These are phyloP conservation scores for Sporisorium scitamineum DNA, from an alignment of 1,284 basidiomycete genomes.

Conservation along the genomic window DNA sequence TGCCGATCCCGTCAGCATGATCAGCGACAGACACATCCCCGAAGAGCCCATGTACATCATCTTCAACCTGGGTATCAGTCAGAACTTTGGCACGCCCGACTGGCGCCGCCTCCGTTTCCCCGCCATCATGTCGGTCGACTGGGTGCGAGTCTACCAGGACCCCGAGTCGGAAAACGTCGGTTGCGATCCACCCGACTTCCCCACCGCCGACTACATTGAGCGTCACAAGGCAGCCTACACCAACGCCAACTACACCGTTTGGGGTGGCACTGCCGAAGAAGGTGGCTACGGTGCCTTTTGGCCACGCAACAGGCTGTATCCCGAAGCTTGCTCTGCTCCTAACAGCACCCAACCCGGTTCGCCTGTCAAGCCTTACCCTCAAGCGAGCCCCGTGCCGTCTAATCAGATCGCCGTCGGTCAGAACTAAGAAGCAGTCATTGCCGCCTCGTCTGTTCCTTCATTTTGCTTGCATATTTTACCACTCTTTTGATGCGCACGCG, in stretches of 20 bases:
- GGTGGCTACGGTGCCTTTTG: slow-evolving; percentile 61
- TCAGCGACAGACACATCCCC: slow-evolving; percentile 49
- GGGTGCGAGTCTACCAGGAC: slow-evolving; percentile 59
- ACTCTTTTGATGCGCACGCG: not conserved
- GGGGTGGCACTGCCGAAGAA: slow-evolving; percentile 53
- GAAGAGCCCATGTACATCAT: slow-evolving; percentile 62
- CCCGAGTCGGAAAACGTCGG: slow-evolving; percentile 51
- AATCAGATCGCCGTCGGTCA: slow-evolving; percentile 38
- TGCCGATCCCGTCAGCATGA: slow-evolving; percentile 72
- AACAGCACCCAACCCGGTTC: slow-evolving; percentile 38
- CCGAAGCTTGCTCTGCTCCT: slow-evolving; percentile 38
- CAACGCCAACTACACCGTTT: slow-evolving; percentile 58
- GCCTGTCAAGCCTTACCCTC: slow-evolving; percentile 43
- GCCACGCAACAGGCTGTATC: slow-evolving; percentile 58
- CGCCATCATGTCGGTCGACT: slow-evolving; percentile 52
- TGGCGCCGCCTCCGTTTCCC: slow-evolving; percentile 51
- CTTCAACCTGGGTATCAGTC: slow-evolving; percentile 60
- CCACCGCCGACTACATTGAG: slow-evolving; percentile 74
- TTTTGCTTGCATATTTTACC: too few species aligned
- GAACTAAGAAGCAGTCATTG: slow-evolving; percentile 6
- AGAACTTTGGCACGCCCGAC: slow-evolving; percentile 52
- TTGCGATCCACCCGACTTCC: slow-evolving; percentile 70
- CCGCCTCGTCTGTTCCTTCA: not conserved
- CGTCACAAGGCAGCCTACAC: slow-evolving; percentile 54
- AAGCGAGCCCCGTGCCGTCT: slow-evolving; percentile 37